phyloP scores from a whole-genome alignment of 2,329 filamentous ascomycete species.

The Mycocentrospora acerina region DNA sequence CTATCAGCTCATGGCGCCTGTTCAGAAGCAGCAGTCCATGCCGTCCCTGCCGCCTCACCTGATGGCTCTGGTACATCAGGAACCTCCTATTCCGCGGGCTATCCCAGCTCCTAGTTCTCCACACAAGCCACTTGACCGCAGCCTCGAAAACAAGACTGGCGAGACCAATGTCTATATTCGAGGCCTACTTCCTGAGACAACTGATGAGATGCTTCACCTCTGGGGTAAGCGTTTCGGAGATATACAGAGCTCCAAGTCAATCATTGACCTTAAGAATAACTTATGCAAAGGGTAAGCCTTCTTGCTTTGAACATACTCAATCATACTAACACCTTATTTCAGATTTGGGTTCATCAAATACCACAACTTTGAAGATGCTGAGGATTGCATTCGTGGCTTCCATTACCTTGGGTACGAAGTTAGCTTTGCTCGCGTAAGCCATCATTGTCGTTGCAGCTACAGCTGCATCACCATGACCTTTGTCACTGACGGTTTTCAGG shows the following conservation, averaged over 20 bases:
- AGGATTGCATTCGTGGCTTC: constrained; percentile 95
- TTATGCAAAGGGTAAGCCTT: constrained; percentile 84
- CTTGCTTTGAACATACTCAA: neutral
- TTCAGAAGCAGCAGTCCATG: constrained; percentile 41
- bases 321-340: constrained; percentile 10
- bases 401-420: constrained; percentile 95
- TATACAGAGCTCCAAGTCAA: constrained; percentile 96
- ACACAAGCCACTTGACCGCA: constrained; percentile 88
- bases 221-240: constrained; percentile 88
- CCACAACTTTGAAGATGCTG: constrained; percentile 80
- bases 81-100: constrained; percentile 82
- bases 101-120: constrained; percentile 87
- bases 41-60: constrained; percentile 48
- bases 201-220: constrained; percentile 80
- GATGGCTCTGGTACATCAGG: constrained; percentile 57
- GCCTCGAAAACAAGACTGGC: constrained; percentile 88
- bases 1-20: constrained; percentile 46
- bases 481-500: constrained; percentile 42
- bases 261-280: constrained; percentile 90
- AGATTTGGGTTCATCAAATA: constrained; percentile 99
- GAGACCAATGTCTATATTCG: constrained; percentile 99
- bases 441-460: neutral
- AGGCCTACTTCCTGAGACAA: constrained; percentile 90
- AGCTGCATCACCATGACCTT: neutral
- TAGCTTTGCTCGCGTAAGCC: constrained; percentile 85